Evolutionary conservation across 2,329 filamentous ascomycete species (phyloP), one percentile per base, ranked within the genome.

Genomic region (Fusarium liriodendri): DNA sequence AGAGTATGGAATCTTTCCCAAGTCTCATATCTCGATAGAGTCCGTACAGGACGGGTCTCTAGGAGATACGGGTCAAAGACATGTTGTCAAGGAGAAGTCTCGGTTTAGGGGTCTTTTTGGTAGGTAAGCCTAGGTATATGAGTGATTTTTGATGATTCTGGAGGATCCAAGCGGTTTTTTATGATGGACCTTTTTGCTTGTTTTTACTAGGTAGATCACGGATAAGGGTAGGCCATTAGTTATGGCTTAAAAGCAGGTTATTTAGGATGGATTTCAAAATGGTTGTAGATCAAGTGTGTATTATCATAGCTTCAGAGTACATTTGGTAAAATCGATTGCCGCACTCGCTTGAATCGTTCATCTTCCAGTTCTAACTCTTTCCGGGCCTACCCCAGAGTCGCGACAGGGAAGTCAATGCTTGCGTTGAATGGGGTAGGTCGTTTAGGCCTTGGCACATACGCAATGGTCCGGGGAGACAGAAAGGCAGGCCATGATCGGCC

Each of bases 1-100:
- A n/a, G 76, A 74, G 32, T 77, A 77, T 29, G 82, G 82, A 9
- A 75, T 82, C 7, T 83, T 83, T 42, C 82, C 81, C 32, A 69
- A 72, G 40, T 65, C 66, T 22, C 70, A 72, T 29, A 72, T 72
- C 50, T 29, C 38, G 22, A 70, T 72, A 33, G 69, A 64, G 33
- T 60, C 38, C 20, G 37, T 72, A 7, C 32, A 70, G 35, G 69
- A 72, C 37, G 70, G 70, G 7, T 68, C 67, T 35, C 60, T 64
- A 10, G 29, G 45, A 20, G 52, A 64, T n/a, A 33, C 65, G 9
- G 32, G 55, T 25, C 38, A 29, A 14, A 60, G 29, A 29, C 40
- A 38, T 27, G 40, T 37, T 7, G 35, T 42, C 5, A 37, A 37
- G 14, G 62, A 59, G 18, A 65, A 59, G 54, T 65, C 54, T 14